A percentile compares a stretch with the other conserved stretches of the same genome.
Conservation (phyloP, 495 filamentous ascomycete genomes). For the Hypoxylon subgilvum region DNA sequence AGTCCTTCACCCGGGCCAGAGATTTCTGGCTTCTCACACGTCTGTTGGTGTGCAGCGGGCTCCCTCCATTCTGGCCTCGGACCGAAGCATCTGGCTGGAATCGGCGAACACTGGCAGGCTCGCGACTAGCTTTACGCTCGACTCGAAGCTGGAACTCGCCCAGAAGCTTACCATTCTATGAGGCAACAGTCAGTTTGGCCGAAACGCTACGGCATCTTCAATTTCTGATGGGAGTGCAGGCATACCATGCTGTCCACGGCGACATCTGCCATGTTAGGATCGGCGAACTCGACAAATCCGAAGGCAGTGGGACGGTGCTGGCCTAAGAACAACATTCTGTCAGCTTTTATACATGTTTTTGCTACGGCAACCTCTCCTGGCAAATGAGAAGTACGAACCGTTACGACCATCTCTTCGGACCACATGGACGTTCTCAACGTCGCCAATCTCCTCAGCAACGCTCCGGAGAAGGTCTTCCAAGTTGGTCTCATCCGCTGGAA, state of each 20-base stretch:
- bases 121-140: slow-evolving; percentile 26
- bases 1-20: neutral
- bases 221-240: slow-evolving; percentile 2
- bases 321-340: slow-evolving; percentile 19
- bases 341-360: neutral
- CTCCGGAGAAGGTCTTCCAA: slow-evolving; percentile 45
- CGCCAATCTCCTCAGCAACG: slow-evolving; percentile 50
- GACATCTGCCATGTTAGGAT: slow-evolving; percentile 41
- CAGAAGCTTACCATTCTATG: slow-evolving; percentile 11
- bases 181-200: slow-evolving; percentile 4
- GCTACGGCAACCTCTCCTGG: neutral
- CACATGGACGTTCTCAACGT: slow-evolving; percentile 50
- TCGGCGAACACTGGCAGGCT: slow-evolving; percentile 6
- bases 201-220: neutral
- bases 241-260: slow-evolving; percentile 47
- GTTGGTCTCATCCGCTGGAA: slow-evolving; percentile 47
- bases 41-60: neutral
- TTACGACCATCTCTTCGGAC: slow-evolving; percentile 44
- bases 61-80: neutral
- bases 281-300: slow-evolving; percentile 60
- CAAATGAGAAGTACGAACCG: slow-evolving; percentile 38
- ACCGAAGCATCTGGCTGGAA: neutral
- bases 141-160: slow-evolving; percentile 15
- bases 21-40: neutral
- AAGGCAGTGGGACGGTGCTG: slow-evolving; percentile 47